phyloP scores from a whole-genome alignment of 495 filamentous ascomycete genomes.

The Cercophora scortea region DNA sequence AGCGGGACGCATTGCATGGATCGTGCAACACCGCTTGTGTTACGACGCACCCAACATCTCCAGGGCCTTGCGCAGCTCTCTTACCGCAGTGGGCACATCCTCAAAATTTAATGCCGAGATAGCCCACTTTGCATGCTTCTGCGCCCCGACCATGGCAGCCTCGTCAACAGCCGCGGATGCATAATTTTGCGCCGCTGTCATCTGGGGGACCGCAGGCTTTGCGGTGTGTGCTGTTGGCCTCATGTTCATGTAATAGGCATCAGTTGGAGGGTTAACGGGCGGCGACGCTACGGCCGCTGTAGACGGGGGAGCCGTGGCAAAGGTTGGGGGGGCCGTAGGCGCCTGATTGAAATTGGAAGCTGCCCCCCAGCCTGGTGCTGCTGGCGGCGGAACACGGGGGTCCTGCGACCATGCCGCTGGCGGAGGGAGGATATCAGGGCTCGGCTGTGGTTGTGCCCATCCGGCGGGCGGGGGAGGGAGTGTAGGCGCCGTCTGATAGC shows the following conservation, averaged over 20 bases:
- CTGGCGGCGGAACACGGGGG: conserved; percentile 1
- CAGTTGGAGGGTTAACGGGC: conserved; percentile 15
- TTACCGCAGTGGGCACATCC: conserved; percentile 84
- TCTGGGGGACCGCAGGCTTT: conserved; percentile 5
- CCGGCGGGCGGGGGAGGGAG: conserved; percentile 11
- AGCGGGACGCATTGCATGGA: background rate
- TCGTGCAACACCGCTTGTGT: background rate
- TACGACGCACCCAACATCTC: conserved; percentile 50
- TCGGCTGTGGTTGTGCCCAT: conserved; percentile 11
- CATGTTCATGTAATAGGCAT: conserved; percentile 13
- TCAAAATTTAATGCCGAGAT: conserved; percentile 96
- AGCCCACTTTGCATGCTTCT: conserved; percentile 96
- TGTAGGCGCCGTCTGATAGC: conserved; percentile 11
- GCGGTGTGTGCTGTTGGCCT: conserved; percentile 11
- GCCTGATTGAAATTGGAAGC: conserved; percentile 6
- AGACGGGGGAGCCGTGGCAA: conserved; percentile 13
- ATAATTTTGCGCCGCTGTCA: conserved; percentile 4
- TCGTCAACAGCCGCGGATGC: conserved; percentile 49
- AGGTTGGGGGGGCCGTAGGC: conserved; percentile 18
- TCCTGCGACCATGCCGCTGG: conserved; percentile 12
- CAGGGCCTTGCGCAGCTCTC: conserved; percentile 72
- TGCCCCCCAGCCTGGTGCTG: conserved; percentile 6
- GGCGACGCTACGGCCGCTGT: conserved; percentile 23
- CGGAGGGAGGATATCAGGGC: conserved; percentile 14
- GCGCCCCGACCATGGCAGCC: conserved; percentile 64